These are phyloP conservation scores for Teratosphaeria destructans DNA, from an alignment of 2,329 filamentous ascomycete species.

Conservation along the genomic window DNA sequence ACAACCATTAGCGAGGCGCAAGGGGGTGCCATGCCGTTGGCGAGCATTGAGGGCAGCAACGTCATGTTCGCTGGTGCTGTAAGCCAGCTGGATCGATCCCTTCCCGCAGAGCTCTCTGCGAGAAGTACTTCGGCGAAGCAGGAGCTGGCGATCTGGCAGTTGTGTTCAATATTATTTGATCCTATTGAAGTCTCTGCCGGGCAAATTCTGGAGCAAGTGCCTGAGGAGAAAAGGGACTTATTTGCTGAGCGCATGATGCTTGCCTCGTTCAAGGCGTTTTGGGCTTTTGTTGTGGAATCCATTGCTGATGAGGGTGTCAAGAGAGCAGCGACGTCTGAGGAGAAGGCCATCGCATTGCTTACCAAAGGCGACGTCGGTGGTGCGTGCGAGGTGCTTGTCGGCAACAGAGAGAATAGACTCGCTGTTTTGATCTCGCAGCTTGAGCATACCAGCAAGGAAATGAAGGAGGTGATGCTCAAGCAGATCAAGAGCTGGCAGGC, in stretches of 20 bases:
- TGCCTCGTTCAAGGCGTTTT: slow-evolving; percentile 59
- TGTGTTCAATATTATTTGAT: slow-evolving; percentile 82
- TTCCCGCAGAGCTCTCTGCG: slow-evolving; percentile 5
- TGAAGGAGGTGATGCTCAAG: slow-evolving; percentile 62
- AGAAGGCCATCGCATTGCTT: slow-evolving; percentile 72
- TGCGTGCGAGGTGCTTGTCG: slow-evolving; percentile 69
- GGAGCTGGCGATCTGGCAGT: slow-evolving; percentile 71
- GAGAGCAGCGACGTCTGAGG: slow-evolving; percentile 57
- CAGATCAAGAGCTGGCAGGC: slow-evolving; percentile 80
- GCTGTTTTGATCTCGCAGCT: slow-evolving; percentile 76
- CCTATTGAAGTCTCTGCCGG: slow-evolving; percentile 31
- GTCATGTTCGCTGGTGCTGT: slow-evolving; percentile 43
- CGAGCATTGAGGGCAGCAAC: slow-evolving; percentile 34
- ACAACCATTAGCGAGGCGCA: slow-evolving; percentile 30
- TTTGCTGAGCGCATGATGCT: slow-evolving; percentile 36
- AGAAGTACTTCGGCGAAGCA: slow-evolving; percentile 33
- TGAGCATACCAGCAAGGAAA: slow-evolving; percentile 53
- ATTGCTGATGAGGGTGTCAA: slow-evolving; percentile 38
- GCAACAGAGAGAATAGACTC: slow-evolving; percentile 70
- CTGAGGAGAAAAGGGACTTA: slow-evolving; percentile 31
- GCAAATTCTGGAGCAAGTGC: slow-evolving; percentile 19
- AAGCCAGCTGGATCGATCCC: slow-evolving; percentile 12
- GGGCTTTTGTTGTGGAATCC: slow-evolving; percentile 35
- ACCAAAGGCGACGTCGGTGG: slow-evolving; percentile 70
- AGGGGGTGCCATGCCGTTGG: slow-evolving; percentile 46